These are phyloP conservation scores for Fragaria iinumae DNA, from an alignment of 306 rosid species.

Conservation along the genomic window DNA sequence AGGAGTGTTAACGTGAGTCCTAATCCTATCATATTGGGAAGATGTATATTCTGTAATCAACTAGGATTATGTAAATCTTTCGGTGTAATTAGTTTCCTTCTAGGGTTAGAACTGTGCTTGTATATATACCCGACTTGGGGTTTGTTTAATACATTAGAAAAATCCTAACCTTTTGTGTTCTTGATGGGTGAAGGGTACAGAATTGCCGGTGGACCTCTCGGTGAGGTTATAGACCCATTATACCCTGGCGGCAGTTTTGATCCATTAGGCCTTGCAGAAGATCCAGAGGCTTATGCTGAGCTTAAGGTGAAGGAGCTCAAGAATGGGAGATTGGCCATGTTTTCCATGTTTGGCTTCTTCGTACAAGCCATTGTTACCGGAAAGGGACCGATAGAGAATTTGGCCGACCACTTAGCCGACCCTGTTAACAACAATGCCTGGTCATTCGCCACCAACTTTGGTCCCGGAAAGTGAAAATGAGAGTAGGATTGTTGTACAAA, in stretches of 20 bases:
- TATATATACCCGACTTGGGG: too few species aligned
- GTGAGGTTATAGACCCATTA: neutral
- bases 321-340: neutral
- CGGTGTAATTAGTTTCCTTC: too few species aligned
- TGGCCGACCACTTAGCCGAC: neutral
- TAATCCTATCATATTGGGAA: too few species aligned
- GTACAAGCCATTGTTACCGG: constrained; percentile 3
- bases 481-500: neutral
- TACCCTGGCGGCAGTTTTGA: neutral
- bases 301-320: constrained; percentile 9
- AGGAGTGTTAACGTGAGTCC: too few species aligned
- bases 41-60: too few species aligned
- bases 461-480: neutral
- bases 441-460: constrained; percentile 4
- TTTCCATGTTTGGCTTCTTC: neutral
- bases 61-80: too few species aligned
- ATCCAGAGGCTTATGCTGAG: neutral
- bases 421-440: constrained; percentile 9
- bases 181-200: constrained; percentile 7
- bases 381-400: constrained; percentile 6
- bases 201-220: constrained; percentile 6
- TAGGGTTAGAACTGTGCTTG: too few species aligned
- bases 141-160: too few species aligned
- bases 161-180: neutral
- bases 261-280: neutral